phyloP scores from a whole-genome alignment of 1,139 yeast genomes.

The Meyerozyma guilliermondii region DNA sequence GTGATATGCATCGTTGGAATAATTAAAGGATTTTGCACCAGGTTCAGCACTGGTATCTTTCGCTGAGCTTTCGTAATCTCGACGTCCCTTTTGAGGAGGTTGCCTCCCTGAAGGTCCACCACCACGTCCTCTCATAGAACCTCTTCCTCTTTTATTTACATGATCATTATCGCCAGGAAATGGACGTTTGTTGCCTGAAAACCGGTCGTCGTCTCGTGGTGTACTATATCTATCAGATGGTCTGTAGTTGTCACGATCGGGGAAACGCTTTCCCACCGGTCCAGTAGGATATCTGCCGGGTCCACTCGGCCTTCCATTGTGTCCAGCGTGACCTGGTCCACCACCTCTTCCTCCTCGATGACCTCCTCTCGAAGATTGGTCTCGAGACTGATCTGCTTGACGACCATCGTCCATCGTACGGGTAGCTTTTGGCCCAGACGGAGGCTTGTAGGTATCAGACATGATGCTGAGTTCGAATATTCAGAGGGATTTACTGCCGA shows the following conservation, averaged over 20 bases:
- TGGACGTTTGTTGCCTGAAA: neutral
- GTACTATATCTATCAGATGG: neutral
- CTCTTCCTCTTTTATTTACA: conserved; percentile 1
- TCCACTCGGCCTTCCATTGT: neutral
- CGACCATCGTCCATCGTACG: conserved; percentile 6
- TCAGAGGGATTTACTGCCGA: neutral
- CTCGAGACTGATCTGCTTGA: neutral
- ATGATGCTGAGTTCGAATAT: conserved; percentile 12
- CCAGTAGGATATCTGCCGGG: neutral
- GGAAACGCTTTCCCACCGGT: neutral
- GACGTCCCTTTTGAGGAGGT: neutral
- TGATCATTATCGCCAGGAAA: neutral
- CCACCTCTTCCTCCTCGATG: conserved; percentile 3
- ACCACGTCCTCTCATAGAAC: neutral
- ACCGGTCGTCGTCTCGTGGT: neutral
- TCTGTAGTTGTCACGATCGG: neutral
- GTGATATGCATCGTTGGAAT: neutral
- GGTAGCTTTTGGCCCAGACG: conserved; percentile 31
- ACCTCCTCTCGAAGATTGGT: conserved; percentile 10
- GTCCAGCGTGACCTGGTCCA: neutral
- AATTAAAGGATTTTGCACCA: neutral
- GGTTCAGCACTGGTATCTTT: neutral
- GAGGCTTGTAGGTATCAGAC: conserved; percentile 43
- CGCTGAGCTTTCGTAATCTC: neutral
- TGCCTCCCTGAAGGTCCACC: neutral